Evolutionary conservation across 768 basidiomycete genomes (phyloP), one percentile per base, ranked within the genome.

Genomic region (Russula vinacea): DNA sequence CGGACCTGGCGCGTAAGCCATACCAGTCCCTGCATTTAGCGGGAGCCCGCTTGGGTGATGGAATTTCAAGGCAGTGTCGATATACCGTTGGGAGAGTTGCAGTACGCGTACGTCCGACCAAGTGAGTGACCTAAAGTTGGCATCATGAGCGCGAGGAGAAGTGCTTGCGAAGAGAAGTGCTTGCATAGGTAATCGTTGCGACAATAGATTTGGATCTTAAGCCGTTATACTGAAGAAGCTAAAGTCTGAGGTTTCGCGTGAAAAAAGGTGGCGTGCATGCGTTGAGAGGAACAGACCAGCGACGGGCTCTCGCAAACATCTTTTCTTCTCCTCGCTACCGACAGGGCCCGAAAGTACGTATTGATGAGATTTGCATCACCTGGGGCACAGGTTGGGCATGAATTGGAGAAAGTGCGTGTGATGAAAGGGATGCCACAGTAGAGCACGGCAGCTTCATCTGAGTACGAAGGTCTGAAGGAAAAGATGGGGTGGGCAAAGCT

Each of bases 1-100:
- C 93, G 93, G 98, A n/a, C n/a, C 72, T 92, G 93, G 72, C 91
- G 90, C 51, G 92, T 92, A 51, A 99, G 84, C 94, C 94, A 98
- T 22, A 94, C 94, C 7, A 99, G 82, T 1, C 92, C 93, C 0
- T 95, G 93, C 76, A n/a, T 98, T 98, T 66, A 93, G 84, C 0
- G 96, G n/a, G 94, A 44, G 92, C 1, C 96, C 94, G 22, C 93
- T 87, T 0, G 96, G 93, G 75, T 99, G 96, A 72, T 94, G 90
- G 76, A 87, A 99, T 11, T 89, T 73, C 5, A 99, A 72, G 0
- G 94, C 90, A 1, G 96, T 98, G 72, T 99, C 96, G 70, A 98
- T 90, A 71, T 92, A 93, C 55, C 83, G 78, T 0, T 98, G 94
- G 68, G 86, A 84, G 42, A 95, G 82, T 68, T 90, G 92, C 65